phyloP scores from a whole-genome alignment of 2,329 filamentous ascomycete genomes.

The Aspergillus uvarum region DNA sequence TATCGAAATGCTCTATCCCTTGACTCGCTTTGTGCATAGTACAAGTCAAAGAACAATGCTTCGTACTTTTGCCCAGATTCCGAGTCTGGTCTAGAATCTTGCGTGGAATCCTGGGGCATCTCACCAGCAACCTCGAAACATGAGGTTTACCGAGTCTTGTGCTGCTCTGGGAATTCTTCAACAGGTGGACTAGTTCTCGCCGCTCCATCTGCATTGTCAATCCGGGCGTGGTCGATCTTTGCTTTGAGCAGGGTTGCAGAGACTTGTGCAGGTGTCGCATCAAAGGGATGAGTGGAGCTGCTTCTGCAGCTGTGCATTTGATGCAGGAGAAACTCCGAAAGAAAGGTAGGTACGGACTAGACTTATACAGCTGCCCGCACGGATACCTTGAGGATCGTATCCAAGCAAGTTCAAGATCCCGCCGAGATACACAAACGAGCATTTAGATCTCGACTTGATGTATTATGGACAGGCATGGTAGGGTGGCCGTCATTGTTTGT shows the following conservation, averaged over 20 bases:
- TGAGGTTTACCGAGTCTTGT: neutral
- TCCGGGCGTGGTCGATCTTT: neutral
- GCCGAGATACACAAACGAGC: neutral
- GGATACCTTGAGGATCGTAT: neutral
- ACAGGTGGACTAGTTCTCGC: neutral
- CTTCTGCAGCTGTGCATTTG: neutral
- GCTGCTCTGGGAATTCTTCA: neutral
- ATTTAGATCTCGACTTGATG: neutral
- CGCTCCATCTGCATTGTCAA: neutral
- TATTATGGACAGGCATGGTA: neutral
- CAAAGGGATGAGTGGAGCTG: neutral
- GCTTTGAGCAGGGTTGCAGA: neutral
- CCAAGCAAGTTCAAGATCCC: neutral
- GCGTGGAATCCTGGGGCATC: neutral
- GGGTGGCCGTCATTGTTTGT: neutral
- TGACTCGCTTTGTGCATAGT: neutral
- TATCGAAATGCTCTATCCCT: neutral
- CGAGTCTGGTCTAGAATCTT: neutral
- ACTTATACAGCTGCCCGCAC: neutral
- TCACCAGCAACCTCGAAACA: neutral
- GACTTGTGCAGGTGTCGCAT: neutral
- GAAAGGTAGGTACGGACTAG: no score
- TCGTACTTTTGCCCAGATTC: neutral
- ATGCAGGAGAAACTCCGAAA: neutral
- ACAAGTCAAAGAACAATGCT: neutral